Evolutionary conservation across 352 stramenopile species (phyloP).

Genomic region (Pythium inflatum): DNA sequence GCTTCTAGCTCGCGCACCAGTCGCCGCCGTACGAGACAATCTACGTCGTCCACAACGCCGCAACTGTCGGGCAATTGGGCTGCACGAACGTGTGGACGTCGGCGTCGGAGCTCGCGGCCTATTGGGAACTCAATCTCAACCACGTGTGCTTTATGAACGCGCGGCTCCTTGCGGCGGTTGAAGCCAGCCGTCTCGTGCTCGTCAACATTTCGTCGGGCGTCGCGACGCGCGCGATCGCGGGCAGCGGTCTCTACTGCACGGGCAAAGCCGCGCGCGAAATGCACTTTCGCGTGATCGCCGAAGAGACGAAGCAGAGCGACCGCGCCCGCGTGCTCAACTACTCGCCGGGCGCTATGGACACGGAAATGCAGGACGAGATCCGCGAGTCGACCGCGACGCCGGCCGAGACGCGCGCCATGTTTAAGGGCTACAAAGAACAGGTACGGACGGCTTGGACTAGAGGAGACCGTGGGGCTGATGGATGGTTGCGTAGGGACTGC

Average conservation of each 20-base stretch:
- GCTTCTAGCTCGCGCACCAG: background rate
- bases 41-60: conserved; percentile 23
- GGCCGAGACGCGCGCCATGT: conserved; percentile 2
- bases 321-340: conserved; percentile 78
- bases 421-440: conserved; percentile 13
- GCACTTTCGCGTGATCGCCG: conserved; percentile 72
- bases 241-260: conserved; percentile 68
- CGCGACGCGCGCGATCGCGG: background rate
- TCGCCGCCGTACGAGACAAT: conserved; percentile 18
- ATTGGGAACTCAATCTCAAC: conserved; percentile 26
- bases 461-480: background rate
- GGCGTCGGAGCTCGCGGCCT: background rate
- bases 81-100: conserved; percentile 21
- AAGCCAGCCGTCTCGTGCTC: background rate
- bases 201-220: conserved; percentile 22
- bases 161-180: conserved; percentile 9
- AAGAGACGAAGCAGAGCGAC: conserved; percentile 43
- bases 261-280: conserved; percentile 89
- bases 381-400: conserved; percentile 41
- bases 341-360: conserved; percentile 86
- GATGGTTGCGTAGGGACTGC: background rate
- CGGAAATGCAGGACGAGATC: conserved; percentile 77
- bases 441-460: background rate
- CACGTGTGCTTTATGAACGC: conserved; percentile 25
- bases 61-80: conserved; percentile 15